These are phyloP conservation scores for Myxozyma sirexii DNA, from an alignment of 805 yeast genomes.

Conservation along the genomic window DNA sequence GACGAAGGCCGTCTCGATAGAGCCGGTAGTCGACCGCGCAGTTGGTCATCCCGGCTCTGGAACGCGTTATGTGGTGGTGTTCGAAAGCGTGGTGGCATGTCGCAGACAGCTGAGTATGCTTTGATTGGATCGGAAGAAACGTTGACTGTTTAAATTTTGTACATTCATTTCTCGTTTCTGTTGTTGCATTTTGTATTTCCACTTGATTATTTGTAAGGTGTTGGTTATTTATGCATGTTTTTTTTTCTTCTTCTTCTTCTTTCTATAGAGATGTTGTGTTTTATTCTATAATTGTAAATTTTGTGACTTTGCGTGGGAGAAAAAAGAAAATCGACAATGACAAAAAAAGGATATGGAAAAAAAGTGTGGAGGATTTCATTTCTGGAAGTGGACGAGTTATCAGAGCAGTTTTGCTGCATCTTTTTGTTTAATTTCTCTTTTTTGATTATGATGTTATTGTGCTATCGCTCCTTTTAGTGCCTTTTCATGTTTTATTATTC, in stretches of 20 bases:
- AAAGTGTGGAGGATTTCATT: no score
- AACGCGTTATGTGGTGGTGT: neutral
- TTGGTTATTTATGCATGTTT: no score
- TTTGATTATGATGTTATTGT: no score
- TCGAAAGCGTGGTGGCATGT: neutral
- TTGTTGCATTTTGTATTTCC: neutral
- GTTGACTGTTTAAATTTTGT: neutral
- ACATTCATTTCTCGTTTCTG: neutral
- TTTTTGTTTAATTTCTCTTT: no score
- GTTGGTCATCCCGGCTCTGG: neutral
- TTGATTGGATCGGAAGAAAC: slow-evolving; percentile 1
- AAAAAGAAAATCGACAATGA: no score
- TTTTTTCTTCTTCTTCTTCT: neutral
- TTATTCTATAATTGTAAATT: no score
- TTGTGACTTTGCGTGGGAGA: neutral
- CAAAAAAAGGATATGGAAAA: no score
- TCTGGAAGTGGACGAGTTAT: no score
- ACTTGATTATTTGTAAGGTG: neutral
- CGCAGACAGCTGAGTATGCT: neutral
- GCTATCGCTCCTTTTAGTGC: no score
- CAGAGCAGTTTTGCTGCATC: no score
- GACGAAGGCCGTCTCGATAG: slow-evolving; percentile 16
- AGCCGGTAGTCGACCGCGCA: neutral
- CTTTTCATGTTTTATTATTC: neutral
- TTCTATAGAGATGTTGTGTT: neutral